These are phyloP conservation scores for Hibiscus syriacus DNA, from an alignment of 345 rosid genomes.

Conservation along the genomic window DNA sequence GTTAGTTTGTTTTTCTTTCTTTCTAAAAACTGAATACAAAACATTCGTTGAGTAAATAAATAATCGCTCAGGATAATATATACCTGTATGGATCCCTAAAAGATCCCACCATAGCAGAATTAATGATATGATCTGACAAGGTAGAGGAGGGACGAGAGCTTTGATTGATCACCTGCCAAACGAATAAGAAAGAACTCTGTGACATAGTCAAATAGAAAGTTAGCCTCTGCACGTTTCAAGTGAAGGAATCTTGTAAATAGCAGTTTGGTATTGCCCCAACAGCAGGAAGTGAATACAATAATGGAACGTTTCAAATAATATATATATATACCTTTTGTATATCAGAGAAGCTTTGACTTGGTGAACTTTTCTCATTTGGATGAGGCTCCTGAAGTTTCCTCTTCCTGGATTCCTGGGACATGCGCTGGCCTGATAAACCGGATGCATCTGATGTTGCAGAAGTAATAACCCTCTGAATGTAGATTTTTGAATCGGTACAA, in stretches of 20 bases:
- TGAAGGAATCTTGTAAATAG: not conserved
- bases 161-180: slow-evolving; percentile 5
- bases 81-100: slow-evolving; percentile 5
- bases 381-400: slow-evolving; percentile 26
- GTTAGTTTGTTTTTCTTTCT: not conserved
- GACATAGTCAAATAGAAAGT: not conserved
- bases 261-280: not conserved
- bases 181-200: not conserved
- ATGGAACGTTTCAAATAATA: not conserved
- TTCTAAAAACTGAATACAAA: not conserved
- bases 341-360: slow-evolving; percentile 14
- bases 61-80: not conserved
- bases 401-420: slow-evolving; percentile 24
- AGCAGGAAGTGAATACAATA: not conserved
- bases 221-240: not conserved
- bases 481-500: slow-evolving; percentile 1
- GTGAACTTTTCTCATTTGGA: slow-evolving; percentile 14
- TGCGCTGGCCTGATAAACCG: slow-evolving; percentile 14
- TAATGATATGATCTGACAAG: not conserved
- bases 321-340: slow-evolving; percentile 17
- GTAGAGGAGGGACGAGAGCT: not conserved
- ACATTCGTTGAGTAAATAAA: not conserved
- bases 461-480: slow-evolving; percentile 15
- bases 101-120: slow-evolving; percentile 5
- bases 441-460: slow-evolving; percentile 15